Conservation (phyloP, 2,329 filamentous ascomycete species). For the Fusarium sp. region DNA sequence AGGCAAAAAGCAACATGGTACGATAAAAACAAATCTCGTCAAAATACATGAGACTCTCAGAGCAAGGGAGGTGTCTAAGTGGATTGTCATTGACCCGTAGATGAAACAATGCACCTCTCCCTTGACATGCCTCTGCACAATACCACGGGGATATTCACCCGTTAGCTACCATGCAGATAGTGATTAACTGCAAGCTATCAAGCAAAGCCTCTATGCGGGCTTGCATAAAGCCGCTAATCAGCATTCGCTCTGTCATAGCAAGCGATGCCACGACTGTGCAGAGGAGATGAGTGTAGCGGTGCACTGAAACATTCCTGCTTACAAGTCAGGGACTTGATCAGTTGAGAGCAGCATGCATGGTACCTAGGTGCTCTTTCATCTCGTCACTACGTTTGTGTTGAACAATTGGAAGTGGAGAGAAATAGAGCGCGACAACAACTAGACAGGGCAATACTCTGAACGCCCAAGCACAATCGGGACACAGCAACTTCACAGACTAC, state of each 20-base stretch:
- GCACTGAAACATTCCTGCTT: slow-evolving; percentile 19
- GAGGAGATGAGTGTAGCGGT: slow-evolving; percentile 25
- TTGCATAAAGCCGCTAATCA: slow-evolving; percentile 23
- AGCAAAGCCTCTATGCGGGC: slow-evolving; percentile 4
- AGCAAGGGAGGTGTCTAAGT: slow-evolving; percentile 18
- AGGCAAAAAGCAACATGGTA: background rate
- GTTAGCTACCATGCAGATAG: background rate
- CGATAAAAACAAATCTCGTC: background rate
- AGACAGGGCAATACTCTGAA: background rate
- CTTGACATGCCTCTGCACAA: slow-evolving; percentile 20
- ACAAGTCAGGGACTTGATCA: slow-evolving; percentile 13
- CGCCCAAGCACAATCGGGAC: background rate
- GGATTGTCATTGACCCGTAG: background rate
- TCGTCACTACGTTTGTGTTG: no score
- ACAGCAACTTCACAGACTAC: no score
- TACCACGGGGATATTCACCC: background rate
- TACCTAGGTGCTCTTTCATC: no score
- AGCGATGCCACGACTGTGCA: slow-evolving; percentile 9
- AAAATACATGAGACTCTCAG: background rate
- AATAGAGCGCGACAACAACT: background rate
- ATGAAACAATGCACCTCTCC: slow-evolving; percentile 16
- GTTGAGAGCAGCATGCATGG: no score
- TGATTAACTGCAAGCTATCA: slow-evolving; percentile 21
- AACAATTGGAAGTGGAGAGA: background rate
- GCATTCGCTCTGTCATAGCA: background rate